Percentiles rank a stretch among this genome's conserved stretches.
These are phyloP conservation scores for Fusarium euwallaceae DNA, from an alignment of 2,329 filamentous ascomycete genomes.

Conservation along the genomic window DNA sequence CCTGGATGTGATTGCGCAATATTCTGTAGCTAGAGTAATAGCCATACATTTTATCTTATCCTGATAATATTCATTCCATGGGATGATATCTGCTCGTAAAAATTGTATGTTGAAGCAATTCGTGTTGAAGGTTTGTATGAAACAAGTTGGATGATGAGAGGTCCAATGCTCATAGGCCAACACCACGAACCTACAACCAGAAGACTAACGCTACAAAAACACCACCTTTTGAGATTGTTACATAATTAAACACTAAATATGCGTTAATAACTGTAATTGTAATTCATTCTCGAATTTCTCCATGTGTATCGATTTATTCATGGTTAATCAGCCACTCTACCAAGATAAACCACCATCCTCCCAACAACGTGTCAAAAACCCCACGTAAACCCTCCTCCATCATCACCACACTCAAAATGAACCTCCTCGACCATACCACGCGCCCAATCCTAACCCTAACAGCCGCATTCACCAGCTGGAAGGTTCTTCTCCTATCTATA, in stretches of 20 bases:
- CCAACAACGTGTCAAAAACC: slow-evolving; percentile 27
- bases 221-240: not conserved
- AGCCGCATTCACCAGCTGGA: slow-evolving; percentile 73
- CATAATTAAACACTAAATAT: not conserved
- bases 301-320: not conserved
- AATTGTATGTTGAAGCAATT: not conserved
- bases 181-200: not conserved
- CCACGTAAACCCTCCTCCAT: slow-evolving; percentile 29
- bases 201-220: not conserved
- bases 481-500: slow-evolving; percentile 73
- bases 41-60: not conserved
- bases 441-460: slow-evolving; percentile 45
- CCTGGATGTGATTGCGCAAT: not conserved
- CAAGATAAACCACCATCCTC: not conserved
- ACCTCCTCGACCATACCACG: slow-evolving; percentile 24
- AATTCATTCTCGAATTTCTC: not conserved
- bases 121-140: not conserved
- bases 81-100: not conserved
- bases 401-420: not conserved
- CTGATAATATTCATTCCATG: not conserved
- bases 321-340: not conserved
- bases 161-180: not conserved
- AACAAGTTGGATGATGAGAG: not conserved
- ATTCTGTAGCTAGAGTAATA: not conserved
- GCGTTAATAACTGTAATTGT: not conserved